Conservation (phyloP, 176 grass and related monocot species). For the Canna indica region DNA sequence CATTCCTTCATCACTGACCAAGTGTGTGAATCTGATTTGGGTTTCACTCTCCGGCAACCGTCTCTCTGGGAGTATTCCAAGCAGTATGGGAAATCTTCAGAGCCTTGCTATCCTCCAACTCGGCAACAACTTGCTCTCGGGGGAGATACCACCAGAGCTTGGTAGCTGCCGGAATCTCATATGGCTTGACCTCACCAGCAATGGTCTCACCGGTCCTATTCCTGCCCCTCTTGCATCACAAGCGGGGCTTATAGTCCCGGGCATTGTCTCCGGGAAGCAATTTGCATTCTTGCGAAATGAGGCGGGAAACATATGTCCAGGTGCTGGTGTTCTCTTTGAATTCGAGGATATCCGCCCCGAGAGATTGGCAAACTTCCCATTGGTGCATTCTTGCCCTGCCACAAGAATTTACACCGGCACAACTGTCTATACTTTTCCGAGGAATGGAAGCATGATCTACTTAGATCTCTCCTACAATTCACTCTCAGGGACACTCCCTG, state of each 20-base stretch:
- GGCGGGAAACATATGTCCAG: constrained; percentile 83
- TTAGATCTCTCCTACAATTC: constrained; percentile 86
- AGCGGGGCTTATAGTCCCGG: constrained; percentile 56
- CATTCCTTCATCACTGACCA: constrained; percentile 53
- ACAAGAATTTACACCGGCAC: constrained; percentile 82
- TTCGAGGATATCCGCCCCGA: constrained; percentile 77
- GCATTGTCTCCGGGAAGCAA: constrained; percentile 78
- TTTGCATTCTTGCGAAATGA: constrained; percentile 86
- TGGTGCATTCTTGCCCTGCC: constrained; percentile 49
- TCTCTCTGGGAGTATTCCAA: constrained; percentile 51
- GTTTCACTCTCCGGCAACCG: constrained; percentile 65
- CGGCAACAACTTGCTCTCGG: constrained; percentile 58
- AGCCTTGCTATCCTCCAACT: constrained; percentile 85
- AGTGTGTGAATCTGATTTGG: constrained; percentile 72
- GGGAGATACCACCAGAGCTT: constrained; percentile 47
- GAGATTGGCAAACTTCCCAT: constrained; percentile 46
- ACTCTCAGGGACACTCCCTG: constrained; percentile 44
- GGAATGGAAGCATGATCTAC: constrained; percentile 94
- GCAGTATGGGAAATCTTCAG: constrained; percentile 40
- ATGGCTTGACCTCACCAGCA: constrained; percentile 91
- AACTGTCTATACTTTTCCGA: constrained; percentile 47
- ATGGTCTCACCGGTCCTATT: constrained; percentile 50
- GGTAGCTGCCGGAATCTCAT: constrained; percentile 79
- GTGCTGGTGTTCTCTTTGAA: constrained; percentile 87
- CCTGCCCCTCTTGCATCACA: constrained; percentile 44